Conservation (phyloP, 208 protist species). For the Trypanosoma platydactyli region DNA sequence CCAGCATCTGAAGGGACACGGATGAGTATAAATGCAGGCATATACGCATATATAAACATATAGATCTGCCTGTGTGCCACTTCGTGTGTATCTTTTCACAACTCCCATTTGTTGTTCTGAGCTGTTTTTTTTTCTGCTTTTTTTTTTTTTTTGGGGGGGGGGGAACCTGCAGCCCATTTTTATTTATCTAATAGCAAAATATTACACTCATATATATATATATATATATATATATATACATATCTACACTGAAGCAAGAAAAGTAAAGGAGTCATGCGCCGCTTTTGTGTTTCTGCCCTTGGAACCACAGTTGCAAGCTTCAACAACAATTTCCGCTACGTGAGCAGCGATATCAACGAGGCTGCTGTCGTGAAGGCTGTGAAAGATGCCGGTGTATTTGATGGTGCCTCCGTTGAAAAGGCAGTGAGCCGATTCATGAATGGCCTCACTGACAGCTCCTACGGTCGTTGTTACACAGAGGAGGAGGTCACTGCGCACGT, state of each 20-base stretch:
- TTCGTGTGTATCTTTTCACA: slow-evolving; percentile 13
- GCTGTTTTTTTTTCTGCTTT: slow-evolving; percentile 9
- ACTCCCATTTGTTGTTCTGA: slow-evolving; percentile 1
- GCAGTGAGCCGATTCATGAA: slow-evolving; percentile 43
- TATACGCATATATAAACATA: slow-evolving; percentile 12
- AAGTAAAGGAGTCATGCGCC: background rate
- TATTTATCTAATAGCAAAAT: slow-evolving; percentile 22
- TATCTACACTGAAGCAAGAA: slow-evolving; percentile 8
- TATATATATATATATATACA: slow-evolving; percentile 7
- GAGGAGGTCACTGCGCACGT: slow-evolving; percentile 54
- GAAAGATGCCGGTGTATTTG: slow-evolving; percentile 49
- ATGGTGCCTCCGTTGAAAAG: slow-evolving; percentile 36
- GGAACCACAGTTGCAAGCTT: slow-evolving; percentile 11
- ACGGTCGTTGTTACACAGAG: slow-evolving; percentile 46
- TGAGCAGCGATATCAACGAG: slow-evolving; percentile 19
- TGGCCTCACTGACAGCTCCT: slow-evolving; percentile 45
- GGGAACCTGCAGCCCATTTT: no score
- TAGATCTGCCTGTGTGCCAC: background rate
- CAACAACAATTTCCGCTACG: background rate
- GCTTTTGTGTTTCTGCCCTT: slow-evolving; percentile 4
- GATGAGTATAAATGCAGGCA: background rate
- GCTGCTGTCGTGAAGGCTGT: slow-evolving; percentile 35
- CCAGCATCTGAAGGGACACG: background rate
- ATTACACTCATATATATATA: slow-evolving; percentile 2
- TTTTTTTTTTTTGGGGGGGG: slow-evolving; percentile 23